A percentile compares a stretch with the other conserved stretches of the same genome.
Conservation (phyloP, 805 yeast genomes). For the Candida montana region DNA sequence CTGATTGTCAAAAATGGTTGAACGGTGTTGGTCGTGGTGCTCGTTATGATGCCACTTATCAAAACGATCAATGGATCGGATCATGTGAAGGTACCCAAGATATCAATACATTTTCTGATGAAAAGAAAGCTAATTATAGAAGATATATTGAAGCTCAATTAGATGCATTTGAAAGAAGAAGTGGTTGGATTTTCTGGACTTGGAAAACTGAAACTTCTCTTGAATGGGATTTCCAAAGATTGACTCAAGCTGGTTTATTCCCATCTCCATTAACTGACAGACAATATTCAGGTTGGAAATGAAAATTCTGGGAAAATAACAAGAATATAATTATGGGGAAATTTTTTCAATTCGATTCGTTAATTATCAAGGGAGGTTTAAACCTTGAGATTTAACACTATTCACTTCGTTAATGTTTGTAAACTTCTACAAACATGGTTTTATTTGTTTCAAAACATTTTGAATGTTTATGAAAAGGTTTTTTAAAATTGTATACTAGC, state of each 20-base stretch:
- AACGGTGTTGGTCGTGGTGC: constrained; percentile 85
- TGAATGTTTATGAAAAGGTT: no score
- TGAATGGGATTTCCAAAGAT: constrained; percentile 79
- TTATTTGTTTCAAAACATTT: no score
- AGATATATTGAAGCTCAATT: constrained; percentile 83
- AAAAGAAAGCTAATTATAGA: constrained; percentile 54
- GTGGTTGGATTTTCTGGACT: constrained; percentile 93
- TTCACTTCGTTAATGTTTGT: no score
- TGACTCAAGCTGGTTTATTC: constrained; percentile 56
- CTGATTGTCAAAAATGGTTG: constrained; percentile 86
- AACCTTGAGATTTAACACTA: no score
- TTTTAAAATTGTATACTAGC: no score
- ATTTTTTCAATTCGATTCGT: no score
- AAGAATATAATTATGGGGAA: no score
- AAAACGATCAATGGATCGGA: constrained; percentile 42
- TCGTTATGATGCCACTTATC: constrained; percentile 63
- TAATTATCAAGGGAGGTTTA: no score
- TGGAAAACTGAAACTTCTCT: constrained; percentile 80
- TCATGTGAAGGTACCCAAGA: constrained; percentile 53
- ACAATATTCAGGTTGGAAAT: constrained; percentile 7
- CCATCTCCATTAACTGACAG: constrained; percentile 77
- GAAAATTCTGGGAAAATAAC: background rate
- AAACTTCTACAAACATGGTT: no score
- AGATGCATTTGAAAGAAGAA: constrained; percentile 69
- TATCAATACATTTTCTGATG: constrained; percentile 51